These are phyloP conservation scores for Lactarius deliciosus DNA, from an alignment of 768 basidiomycete species.

Conservation along the genomic window DNA sequence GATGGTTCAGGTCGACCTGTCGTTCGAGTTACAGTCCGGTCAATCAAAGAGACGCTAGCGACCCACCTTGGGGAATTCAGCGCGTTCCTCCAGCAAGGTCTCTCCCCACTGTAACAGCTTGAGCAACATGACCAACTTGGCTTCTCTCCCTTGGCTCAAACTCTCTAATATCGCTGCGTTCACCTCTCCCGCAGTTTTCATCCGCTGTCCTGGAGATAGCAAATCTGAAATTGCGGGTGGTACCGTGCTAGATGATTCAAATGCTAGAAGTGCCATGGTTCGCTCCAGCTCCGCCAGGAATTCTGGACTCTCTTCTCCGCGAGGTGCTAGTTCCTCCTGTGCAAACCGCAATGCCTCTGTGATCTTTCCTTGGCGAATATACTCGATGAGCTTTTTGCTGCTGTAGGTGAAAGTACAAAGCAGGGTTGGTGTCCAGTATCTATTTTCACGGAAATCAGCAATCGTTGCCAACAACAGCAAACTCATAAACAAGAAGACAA, in stretches of 20 bases:
- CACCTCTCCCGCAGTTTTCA: constrained; percentile 94
- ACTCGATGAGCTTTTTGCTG: constrained; percentile 96
- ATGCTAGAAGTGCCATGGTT: constrained; percentile 91
- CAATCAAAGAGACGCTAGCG: constrained; percentile 28
- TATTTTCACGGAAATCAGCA: constrained; percentile 41
- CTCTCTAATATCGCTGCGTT: constrained; percentile 94
- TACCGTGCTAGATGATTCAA: constrained; percentile 59
- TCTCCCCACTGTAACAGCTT: constrained; percentile 90
- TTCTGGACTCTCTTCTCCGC: constrained; percentile 92
- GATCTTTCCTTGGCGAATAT: constrained; percentile 79
- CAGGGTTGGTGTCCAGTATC: constrained; percentile 96
- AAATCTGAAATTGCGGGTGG: constrained; percentile 75
- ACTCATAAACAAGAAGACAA: constrained; percentile 28
- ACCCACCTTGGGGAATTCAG: constrained; percentile 70
- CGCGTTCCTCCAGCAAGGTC: constrained; percentile 68
- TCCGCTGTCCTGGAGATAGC: constrained; percentile 80
- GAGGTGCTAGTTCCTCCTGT: constrained; percentile 89
- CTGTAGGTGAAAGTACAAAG: constrained; percentile 91
- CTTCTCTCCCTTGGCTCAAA: constrained; percentile 88
- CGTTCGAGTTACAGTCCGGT: not conserved
- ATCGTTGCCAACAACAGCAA: not conserved
- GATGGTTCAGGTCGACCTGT: constrained; percentile 23
- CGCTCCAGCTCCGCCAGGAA: constrained; percentile 90
- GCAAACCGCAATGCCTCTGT: constrained; percentile 86
- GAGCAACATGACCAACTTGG: constrained; percentile 81